Conservation (phyloP, 108 stramenopile species). For the Cyclotella kingstonii region DNA sequence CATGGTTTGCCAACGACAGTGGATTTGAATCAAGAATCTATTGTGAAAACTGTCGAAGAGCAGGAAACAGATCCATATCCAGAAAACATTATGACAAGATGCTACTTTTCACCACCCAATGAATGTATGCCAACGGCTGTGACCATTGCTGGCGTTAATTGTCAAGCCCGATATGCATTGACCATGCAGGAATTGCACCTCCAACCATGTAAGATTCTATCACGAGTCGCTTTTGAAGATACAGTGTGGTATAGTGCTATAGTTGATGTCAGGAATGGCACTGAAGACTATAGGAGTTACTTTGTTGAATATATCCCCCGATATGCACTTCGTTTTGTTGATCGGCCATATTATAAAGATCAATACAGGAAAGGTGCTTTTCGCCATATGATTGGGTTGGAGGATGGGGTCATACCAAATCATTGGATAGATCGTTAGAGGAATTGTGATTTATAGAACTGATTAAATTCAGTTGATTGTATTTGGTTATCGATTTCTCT, state of each 20-base stretch:
- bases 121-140: neutral
- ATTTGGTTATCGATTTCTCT: no score
- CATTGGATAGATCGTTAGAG: conserved; percentile 14
- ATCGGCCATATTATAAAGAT: conserved; percentile 23
- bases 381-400: conserved; percentile 33
- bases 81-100: conserved; percentile 49
- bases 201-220: neutral
- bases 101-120: conserved; percentile 41
- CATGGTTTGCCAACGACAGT: conserved; percentile 1
- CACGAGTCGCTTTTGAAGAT: neutral
- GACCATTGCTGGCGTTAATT: neutral
- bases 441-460: neutral
- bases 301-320: conserved; percentile 13
- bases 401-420: conserved; percentile 31
- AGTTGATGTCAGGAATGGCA: neutral
- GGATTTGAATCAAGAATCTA: conserved; percentile 20
- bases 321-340: conserved; percentile 18
- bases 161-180: neutral
- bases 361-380: conserved; percentile 22
- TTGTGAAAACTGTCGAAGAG: conserved; percentile 53
- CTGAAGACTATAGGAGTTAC: neutral
- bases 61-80: conserved; percentile 65
- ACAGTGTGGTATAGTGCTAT: conserved; percentile 6
- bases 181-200: neutral
- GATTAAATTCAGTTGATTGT: no score